Evolutionary conservation across 495 filamentous ascomycete species (phyloP).

Genomic region (Penicilliopsis zonata): DNA sequence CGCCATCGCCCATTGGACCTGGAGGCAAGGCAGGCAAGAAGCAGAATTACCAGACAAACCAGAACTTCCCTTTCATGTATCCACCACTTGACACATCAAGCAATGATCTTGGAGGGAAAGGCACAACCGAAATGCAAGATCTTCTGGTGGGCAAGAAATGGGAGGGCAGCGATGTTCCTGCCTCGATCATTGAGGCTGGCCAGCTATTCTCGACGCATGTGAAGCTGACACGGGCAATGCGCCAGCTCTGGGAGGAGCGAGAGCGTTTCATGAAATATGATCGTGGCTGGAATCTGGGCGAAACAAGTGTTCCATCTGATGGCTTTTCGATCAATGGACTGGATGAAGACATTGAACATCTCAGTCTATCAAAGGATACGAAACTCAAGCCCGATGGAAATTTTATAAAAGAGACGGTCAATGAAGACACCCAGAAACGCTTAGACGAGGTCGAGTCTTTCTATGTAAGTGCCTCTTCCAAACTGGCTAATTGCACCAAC

Average conservation of each 20-base stretch:
- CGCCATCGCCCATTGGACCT: constrained; percentile 75
- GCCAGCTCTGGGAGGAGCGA: constrained; percentile 88
- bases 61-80: constrained; percentile 96
- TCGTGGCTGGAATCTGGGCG: constrained; percentile 66
- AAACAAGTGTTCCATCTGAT: constrained; percentile 35
- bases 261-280: constrained; percentile 86
- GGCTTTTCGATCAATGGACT: constrained; percentile 15
- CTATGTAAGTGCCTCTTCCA: constrained; percentile 51
- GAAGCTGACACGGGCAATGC: constrained; percentile 78
- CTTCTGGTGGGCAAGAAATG: constrained; percentile 65
- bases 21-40: constrained; percentile 95
- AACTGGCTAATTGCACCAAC: constrained; percentile 1
- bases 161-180: constrained; percentile 84
- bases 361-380: constrained; percentile 17
- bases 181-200: constrained; percentile 90
- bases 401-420: constrained; percentile 43
- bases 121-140: constrained; percentile 62
- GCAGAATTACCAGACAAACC: constrained; percentile 98
- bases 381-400: constrained; percentile 13
- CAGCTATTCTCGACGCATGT: constrained; percentile 81
- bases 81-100: constrained; percentile 75
- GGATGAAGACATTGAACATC: constrained; percentile 12
- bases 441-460: constrained; percentile 67
- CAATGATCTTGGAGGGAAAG: constrained; percentile 80
- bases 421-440: constrained; percentile 46